Base-by-base conservation (phyloP, 805 yeast species). In the Helenozyma rhizophorensis region DNA sequence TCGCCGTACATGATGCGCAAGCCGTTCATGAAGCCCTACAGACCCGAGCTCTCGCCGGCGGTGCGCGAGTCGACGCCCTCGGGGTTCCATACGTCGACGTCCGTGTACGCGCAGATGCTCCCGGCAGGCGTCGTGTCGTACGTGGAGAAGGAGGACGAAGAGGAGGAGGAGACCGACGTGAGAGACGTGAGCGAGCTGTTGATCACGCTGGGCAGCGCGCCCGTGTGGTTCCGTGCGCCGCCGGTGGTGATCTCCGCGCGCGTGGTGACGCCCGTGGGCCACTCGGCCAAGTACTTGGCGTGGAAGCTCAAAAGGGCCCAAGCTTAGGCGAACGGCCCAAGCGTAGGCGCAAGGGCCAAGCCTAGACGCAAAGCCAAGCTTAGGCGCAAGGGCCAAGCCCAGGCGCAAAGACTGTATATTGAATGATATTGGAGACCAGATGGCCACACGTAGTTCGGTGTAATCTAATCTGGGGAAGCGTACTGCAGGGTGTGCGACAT, bases 261-360 rank as follows among this genome's bases (percentile, higher is more conserved):
- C 34, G 39, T 45, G 21, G 34, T 47, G 17, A 47, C 55, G 60
- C 71, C 72, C 23, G 52, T 80, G 23, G 87, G 94, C 5, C 94
- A 86, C 49, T 74, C 83, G 32, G 85, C 87, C 2, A 68, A 70
- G 48, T 88, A 83, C 51, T 55, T 87, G 51, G 84, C 86, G 2
- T 61, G 51, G 48, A 43, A 44, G 34, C 18, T 35, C 15, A 33
- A 32, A 16, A 39, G 37, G 27, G 25, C 27, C 23, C 25, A 30
- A 16, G 18, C n/a, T n/a, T n/a, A n/a, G n/a, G n/a, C n/a, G n/a
- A n/a, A n/a, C n/a, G n/a, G n/a, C n/a, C n/a, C n/a, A n/a, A n/a
- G n/a, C n/a, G n/a, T n/a, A n/a, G n/a, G n/a, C n/a, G n/a, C n/a
- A n/a, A n/a, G n/a, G n/a, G n/a, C n/a, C n/a, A n/a, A n/a, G n/a